These are phyloP conservation scores for Hysterangium stoloniferum DNA, from an alignment of 768 basidiomycete species.

Conservation along the genomic window DNA sequence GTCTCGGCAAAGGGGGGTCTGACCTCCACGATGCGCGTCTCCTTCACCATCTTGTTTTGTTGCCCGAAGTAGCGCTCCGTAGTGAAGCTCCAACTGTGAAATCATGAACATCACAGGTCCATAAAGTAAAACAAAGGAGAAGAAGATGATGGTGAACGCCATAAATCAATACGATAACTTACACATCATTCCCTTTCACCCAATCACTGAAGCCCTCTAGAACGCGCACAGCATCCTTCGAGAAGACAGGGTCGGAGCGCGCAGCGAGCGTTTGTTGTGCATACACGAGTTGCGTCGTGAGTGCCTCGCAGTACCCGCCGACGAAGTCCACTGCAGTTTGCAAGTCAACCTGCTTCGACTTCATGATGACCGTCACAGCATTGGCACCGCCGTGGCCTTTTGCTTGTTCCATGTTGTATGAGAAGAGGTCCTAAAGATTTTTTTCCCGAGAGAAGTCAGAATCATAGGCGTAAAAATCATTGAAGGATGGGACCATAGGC, in stretches of 20 bases:
- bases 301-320: neutral
- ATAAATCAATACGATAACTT: too few relatives aligned
- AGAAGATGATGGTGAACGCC: too few relatives aligned
- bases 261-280: neutral
- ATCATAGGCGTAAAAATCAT: too few relatives aligned
- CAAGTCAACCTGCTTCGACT: slow-evolving; percentile 16
- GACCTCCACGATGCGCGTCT: neutral
- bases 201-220: neutral
- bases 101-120: too few relatives aligned
- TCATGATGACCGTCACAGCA: slow-evolving; percentile 23
- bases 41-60: neutral
- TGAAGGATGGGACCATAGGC: too few relatives aligned
- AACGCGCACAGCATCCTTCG: neutral
- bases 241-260: neutral
- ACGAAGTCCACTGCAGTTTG: slow-evolving; percentile 21
- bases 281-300: neutral
- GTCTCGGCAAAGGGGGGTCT: neutral
- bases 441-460: too few relatives aligned
- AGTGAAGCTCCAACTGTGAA: neutral
- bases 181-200: neutral
- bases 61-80: neutral
- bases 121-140: too few relatives aligned
- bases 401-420: slow-evolving; percentile 27
- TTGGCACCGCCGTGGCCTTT: slow-evolving; percentile 22
- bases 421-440: slow-evolving; percentile 24